Conservation (phyloP, 2,329 filamentous ascomycete genomes). For the Leptographium procerum region DNA sequence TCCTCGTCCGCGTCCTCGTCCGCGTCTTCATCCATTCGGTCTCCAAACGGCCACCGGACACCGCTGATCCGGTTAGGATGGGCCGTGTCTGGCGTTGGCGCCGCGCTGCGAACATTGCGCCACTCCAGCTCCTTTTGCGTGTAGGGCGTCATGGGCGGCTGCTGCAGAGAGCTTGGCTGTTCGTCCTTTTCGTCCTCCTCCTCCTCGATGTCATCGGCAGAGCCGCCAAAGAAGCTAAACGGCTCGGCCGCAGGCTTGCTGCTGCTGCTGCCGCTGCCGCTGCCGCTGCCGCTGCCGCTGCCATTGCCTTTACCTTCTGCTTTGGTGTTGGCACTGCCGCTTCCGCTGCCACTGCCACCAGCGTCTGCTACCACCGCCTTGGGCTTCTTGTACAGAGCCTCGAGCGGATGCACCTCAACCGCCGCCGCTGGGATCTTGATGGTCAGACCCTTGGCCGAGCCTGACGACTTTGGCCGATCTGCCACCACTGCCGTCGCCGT, state of each 20-base stretch:
- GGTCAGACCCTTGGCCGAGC: slow-evolving; percentile 37
- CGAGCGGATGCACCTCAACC: slow-evolving; percentile 65
- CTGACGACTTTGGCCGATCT: slow-evolving; percentile 37
- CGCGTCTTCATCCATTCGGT: slow-evolving; percentile 23
- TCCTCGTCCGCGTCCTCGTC: slow-evolving; percentile 17
- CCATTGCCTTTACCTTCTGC: too few species aligned
- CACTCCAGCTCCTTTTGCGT: slow-evolving; percentile 67
- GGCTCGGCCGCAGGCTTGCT: slow-evolving; percentile 36
- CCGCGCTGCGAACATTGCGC: slow-evolving; percentile 70
- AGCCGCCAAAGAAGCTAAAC: slow-evolving; percentile 68
- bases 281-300: slow-evolving; percentile 15
- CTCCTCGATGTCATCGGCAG: slow-evolving; percentile 33
- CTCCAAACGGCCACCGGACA: slow-evolving; percentile 38
- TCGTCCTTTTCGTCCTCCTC: slow-evolving; percentile 30
- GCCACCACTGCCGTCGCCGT: too few species aligned
- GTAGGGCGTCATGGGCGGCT: slow-evolving; percentile 67
- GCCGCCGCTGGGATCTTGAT: slow-evolving; percentile 40
- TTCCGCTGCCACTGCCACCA: slow-evolving; percentile 9
- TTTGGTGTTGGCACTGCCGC: slow-evolving; percentile 14
- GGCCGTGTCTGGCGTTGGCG: slow-evolving; percentile 89
- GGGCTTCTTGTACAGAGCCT: slow-evolving; percentile 78
- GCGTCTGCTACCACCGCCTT: too few species aligned
- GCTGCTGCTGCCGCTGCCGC: neutral
- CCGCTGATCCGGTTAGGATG: slow-evolving; percentile 47
- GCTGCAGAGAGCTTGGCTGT: slow-evolving; percentile 9